Evolutionary conservation across 306 rosid genomes (phyloP).

Genomic region (Cucurbita pepo): DNA sequence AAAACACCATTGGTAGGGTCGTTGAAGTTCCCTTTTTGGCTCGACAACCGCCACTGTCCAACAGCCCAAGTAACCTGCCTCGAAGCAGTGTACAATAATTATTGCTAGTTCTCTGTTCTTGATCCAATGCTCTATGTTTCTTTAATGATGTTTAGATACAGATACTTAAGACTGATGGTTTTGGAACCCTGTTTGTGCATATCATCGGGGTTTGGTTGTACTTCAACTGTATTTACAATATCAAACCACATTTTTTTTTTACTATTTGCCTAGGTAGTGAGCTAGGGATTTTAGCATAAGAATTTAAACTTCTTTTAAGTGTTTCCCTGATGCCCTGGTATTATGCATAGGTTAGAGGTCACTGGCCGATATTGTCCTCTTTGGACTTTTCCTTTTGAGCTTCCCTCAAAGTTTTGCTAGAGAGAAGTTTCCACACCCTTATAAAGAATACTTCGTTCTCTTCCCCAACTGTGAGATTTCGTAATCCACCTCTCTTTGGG

Average conservation of each 20-base stretch:
- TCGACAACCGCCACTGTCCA: slow-evolving; percentile 27
- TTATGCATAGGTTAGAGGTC: too few species aligned
- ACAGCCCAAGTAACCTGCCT: background rate
- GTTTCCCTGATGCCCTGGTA: too few species aligned
- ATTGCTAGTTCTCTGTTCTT: background rate
- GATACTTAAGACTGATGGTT: background rate
- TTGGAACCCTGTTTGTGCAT: background rate
- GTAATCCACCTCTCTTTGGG: too few species aligned
- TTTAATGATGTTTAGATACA: background rate
- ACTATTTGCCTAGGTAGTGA: background rate
- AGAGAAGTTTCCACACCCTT: too few species aligned
- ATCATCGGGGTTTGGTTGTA: background rate
- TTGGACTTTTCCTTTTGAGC: too few species aligned
- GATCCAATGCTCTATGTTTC: background rate
- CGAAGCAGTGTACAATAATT: background rate
- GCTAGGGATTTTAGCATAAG: background rate
- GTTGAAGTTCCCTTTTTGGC: slow-evolving; percentile 68
- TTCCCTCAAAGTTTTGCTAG: too few species aligned
- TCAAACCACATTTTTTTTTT: background rate
- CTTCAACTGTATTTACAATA: background rate
- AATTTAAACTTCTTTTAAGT: background rate
- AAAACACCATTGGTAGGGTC: slow-evolving; percentile 41
- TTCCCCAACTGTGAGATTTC: too few species aligned
- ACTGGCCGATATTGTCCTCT: too few species aligned
- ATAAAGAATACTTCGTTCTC: too few species aligned